Evolutionary conservation across 495 filamentous ascomycete species (phyloP), one percentile per base, ranked within the genome.

Genomic region (Echria macrotheca): DNA sequence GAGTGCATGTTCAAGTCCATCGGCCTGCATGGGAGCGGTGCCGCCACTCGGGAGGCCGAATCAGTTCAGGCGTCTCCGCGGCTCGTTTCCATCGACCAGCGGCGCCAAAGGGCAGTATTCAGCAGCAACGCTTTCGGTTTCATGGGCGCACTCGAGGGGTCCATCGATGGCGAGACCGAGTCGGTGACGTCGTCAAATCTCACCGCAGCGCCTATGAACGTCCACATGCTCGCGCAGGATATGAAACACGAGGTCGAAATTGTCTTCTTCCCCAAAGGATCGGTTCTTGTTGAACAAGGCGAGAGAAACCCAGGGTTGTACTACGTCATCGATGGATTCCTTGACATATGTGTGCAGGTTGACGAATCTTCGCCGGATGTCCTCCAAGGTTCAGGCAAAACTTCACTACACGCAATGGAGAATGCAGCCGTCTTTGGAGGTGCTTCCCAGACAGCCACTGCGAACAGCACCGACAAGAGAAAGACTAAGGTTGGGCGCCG

Each of bases 1-100:
- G 91, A 95, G 46, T 97, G 93, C 61, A 94, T 97, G 58, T 89
- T 95, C 68, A 96, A 94, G 61, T 86, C 90, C 9, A 86, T 98
- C 55, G 93, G 93, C 2, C 68, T 98, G 52, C 85, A 83, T 0
- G 81, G 77, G 39, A 74, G 79, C 8, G 79, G 80, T 37, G 81
- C 1, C 82, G 59, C 69, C 7, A 78, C 78, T 18, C 80, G 78
- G 58, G 81, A 80, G 22, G 71, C 79, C 2, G 77, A 80, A 9
- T 95, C 91, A 1, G 84, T 80, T 1, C 89, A 96, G 52, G 81
- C 79, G 9, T 97, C 93, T 7, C 93, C 93, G 17, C 79, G 80
- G 36, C 73, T 98, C 11, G 77, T 94, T 0, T 89, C 89, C 0
- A 93, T 88, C 54, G 93, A 97, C 63, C 81, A 86, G 25, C 82